Evolutionary conservation across 495 filamentous ascomycete species (phyloP).

Genomic region (Amniculicola lignicola): DNA sequence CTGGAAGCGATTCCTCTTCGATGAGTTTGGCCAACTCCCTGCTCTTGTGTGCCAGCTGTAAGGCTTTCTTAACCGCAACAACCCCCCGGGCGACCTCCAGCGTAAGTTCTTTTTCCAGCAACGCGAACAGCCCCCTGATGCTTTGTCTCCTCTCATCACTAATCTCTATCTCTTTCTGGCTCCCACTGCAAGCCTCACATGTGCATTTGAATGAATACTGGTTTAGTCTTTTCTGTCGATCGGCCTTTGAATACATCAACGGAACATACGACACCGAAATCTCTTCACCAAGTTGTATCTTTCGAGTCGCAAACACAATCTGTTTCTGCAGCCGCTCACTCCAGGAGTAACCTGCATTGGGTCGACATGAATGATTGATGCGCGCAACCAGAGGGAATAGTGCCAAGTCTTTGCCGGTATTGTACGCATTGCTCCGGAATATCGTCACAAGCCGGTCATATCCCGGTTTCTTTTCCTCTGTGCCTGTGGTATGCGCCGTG

Average conservation of each 20-base stretch:
- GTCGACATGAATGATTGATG: constrained; percentile 30
- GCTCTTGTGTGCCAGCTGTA: constrained; percentile 3
- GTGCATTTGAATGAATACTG: constrained; percentile 27
- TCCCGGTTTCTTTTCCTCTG: background rate
- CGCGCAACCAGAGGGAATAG: constrained; percentile 24
- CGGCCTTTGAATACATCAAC: constrained; percentile 3
- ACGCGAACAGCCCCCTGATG: constrained; percentile 1
- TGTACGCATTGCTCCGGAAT: constrained; percentile 29
- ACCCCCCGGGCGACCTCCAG: background rate
- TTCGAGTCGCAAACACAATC: constrained; percentile 17
- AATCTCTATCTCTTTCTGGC: background rate
- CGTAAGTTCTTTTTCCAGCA: background rate
- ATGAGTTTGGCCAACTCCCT: constrained; percentile 8
- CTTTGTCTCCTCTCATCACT: constrained; percentile 8
- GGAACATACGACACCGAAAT: constrained; percentile 23
- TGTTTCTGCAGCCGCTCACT: constrained; percentile 6
- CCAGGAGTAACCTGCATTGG: constrained; percentile 26
- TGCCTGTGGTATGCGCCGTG: constrained; percentile 2
- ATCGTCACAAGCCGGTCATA: constrained; percentile 11
- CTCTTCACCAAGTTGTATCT: constrained; percentile 25
- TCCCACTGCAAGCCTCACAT: constrained; percentile 19
- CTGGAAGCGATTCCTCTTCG: constrained; percentile 23
- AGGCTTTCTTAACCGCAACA: constrained; percentile 10
- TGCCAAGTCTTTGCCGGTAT: constrained; percentile 15
- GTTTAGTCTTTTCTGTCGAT: constrained; percentile 12